Base-by-base conservation (phyloP, 495 filamentous ascomycete species). In the Penicillium soppii region DNA sequence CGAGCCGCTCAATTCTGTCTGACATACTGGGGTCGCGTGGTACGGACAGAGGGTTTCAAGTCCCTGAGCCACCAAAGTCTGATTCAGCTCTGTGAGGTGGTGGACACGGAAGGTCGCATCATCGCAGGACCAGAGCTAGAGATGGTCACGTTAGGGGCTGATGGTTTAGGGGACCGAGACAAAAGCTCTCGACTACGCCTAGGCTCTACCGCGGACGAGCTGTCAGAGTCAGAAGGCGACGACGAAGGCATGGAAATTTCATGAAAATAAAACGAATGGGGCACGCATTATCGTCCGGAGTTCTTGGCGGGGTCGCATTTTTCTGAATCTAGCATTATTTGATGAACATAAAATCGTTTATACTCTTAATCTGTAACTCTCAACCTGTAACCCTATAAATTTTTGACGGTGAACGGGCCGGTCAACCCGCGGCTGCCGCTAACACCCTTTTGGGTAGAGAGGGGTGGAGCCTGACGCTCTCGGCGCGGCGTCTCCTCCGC, bases 1-100 rank as follows among this genome's bases (percentile, higher is more conserved):
- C 85, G 92, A 41, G 92, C 94, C 5, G 91, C 90, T 3, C 79
- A 75, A 43, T 97, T 95, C 68, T 96, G 89, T 59, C 81, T 97
- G 59, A 83, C 84, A 29, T 86, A 97, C 71, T 98, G 95, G 95
- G 94, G 94, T 42, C 86, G 95, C 23, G 81, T 98, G 16, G 92
- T 96, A 17, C 84, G 95, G 36, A 97, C 92, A 0, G 77, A 80
- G 16, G 92, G 88, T 0, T 98, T 98, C 75, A 81, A 86, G 58
- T 82, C 82, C 40, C 75, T 98, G 36, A 87, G 83, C 44, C 84
- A 88, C 37, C 69, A 77, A 29, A 89, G 88, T 43, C 74, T 97
- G 32, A 85, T 96, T 40, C 91, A 95, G 59, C 77, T 98, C n/a
- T 94, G 88, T 47, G 89, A 94, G 63, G 90, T 95, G 57, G 86